phyloP scores from a whole-genome alignment of 2,329 filamentous ascomycete species.

The Nemania abortiva region DNA sequence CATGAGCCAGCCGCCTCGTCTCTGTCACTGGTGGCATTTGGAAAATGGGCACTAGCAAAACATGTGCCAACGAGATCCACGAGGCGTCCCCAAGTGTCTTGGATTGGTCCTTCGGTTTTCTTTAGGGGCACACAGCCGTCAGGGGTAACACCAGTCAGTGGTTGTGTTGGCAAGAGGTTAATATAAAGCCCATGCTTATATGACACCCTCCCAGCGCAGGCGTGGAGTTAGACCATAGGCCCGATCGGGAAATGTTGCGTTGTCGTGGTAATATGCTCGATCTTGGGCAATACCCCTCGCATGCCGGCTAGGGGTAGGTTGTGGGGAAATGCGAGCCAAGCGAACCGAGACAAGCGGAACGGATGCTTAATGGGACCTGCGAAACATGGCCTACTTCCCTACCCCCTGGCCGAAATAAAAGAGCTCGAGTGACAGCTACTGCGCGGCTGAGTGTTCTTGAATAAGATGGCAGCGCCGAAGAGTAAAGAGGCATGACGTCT shows the following conservation, averaged over 20 bases:
- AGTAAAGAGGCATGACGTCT: conserved; percentile 5
- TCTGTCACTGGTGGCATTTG: conserved; percentile 19
- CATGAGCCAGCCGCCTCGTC: conserved; percentile 18
- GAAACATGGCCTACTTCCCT: conserved; percentile 25
- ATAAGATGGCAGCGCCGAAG: not conserved
- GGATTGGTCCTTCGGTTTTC: not conserved
- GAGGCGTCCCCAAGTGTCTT: conserved; percentile 20
- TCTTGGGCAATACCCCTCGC: conserved; percentile 6
- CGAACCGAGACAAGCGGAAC: conserved; percentile 11
- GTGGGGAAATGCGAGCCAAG: conserved; percentile 24
- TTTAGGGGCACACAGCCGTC: conserved; percentile 11
- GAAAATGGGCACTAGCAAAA: not conserved
- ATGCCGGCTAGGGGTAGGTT: conserved; percentile 19
- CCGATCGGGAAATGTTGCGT: conserved; percentile 16
- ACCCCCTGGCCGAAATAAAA: conserved; percentile 2
- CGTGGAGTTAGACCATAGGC: conserved; percentile 17
- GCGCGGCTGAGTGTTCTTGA: conserved; percentile 1
- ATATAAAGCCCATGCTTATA: conserved; percentile 18
- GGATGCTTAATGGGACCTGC: conserved; percentile 4
- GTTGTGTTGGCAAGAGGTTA: conserved; percentile 13
- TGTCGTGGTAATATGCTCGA: conserved; percentile 5
- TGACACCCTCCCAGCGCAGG: conserved; percentile 1
- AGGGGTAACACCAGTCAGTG: conserved; percentile 12
- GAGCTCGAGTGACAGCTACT: conserved; percentile 4
- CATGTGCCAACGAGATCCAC: conserved; percentile 30